Conservation (phyloP, 2,329 filamentous ascomycete species). For the Xylariaceae sp. region DNA sequence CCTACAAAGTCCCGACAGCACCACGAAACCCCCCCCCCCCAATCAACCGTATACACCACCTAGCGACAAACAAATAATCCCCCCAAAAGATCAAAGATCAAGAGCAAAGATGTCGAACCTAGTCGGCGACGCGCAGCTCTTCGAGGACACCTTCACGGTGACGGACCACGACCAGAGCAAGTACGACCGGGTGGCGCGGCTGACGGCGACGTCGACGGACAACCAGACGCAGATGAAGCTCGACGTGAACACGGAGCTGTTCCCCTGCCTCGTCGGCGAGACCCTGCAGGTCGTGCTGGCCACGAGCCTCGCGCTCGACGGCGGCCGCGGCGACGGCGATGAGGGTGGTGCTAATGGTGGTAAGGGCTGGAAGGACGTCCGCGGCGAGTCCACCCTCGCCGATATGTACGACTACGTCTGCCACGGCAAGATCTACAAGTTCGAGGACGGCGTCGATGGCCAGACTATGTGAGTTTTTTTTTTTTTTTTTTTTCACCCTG, state of each 20-base stretch:
- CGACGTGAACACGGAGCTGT: constrained; percentile 93
- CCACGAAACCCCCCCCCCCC: not conserved
- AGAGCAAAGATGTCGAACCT: constrained; percentile 47
- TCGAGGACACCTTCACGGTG: constrained; percentile 88
- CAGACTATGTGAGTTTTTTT: constrained; percentile 75
- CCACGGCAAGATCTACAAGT: constrained; percentile 86
- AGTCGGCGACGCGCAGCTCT: constrained; percentile 86
- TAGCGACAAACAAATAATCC: not conserved
- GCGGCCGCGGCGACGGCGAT: constrained; percentile 50
- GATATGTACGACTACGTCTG: constrained; percentile 89
- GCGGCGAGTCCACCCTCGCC: constrained; percentile 64
- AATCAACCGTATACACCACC: not conserved
- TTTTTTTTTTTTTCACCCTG: not conserved
- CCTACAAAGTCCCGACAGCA: too few species aligned
- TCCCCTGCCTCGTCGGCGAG: constrained; percentile 74
- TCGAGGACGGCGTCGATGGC: constrained; percentile 76
- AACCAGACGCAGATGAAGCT: constrained; percentile 76
- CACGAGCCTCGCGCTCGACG: constrained; percentile 84
- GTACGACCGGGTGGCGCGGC: constrained; percentile 92
- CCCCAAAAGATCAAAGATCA: not conserved
- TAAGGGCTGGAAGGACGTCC: constrained; percentile 82
- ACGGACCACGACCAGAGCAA: constrained; percentile 79
- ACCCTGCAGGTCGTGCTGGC: constrained; percentile 80
- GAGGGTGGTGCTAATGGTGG: too few species aligned
- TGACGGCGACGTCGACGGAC: constrained; percentile 76